A percentile compares a stretch with the other conserved stretches of the same genome.
These are phyloP conservation scores for Cyclostephanos invisitatus DNA, from an alignment of 108 stramenopile genomes.

Conservation along the genomic window DNA sequence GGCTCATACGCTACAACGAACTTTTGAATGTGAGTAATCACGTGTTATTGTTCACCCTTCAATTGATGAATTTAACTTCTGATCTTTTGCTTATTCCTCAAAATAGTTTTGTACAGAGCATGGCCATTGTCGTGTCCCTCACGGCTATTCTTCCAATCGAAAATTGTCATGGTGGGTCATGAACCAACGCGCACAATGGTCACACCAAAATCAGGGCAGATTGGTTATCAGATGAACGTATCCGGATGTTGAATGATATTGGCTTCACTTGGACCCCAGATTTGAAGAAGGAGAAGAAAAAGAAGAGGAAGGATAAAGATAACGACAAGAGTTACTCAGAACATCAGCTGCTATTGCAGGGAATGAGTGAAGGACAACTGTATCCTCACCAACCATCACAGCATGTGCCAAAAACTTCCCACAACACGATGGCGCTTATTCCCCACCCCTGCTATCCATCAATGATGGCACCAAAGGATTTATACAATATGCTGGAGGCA, in stretches of 20 bases:
- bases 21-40: constrained; percentile 5
- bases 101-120: constrained; percentile 17
- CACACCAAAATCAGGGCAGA: constrained; percentile 33
- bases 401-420: no score
- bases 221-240: constrained; percentile 62
- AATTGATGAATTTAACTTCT: background rate
- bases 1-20: constrained; percentile 18
- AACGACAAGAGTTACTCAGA: background rate
- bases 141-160: constrained; percentile 57
- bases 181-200: constrained; percentile 68
- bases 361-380: no score
- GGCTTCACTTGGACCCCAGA: constrained; percentile 64
- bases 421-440: no score
- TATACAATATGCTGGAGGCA: background rate
- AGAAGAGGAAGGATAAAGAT: background rate
- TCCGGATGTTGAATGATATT: constrained; percentile 56
- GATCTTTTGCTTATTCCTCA: background rate
- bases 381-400: no score
- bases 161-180: constrained; percentile 69
- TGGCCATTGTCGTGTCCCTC: constrained; percentile 75
- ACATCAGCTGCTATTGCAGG: no score
- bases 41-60: background rate
- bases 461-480: background rate
- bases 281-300: no score
- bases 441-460: no score